Evolutionary conservation across 192 early-diverging fungal species (phyloP).

Genomic region (Backusella westeae): DNA sequence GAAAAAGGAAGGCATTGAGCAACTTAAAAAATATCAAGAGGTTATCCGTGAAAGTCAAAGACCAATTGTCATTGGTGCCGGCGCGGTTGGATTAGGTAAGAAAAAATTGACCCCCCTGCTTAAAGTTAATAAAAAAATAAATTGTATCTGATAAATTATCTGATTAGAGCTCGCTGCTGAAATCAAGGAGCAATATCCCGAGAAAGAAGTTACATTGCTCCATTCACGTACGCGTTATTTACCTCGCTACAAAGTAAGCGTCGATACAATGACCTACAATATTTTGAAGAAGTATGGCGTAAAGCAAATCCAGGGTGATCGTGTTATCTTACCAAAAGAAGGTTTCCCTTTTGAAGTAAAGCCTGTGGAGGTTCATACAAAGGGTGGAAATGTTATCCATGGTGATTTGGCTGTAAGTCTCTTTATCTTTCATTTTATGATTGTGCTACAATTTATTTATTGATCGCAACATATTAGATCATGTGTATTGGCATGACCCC

Average conservation of each 20-base stretch:
- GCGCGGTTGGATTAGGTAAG: conserved; percentile 62
- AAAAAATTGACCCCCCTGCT: neutral
- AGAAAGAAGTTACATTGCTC: conserved; percentile 60
- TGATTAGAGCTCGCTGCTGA: conserved; percentile 69
- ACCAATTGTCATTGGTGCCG: conserved; percentile 70
- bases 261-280: conserved; percentile 55
- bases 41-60: conserved; percentile 56
- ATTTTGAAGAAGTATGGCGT: conserved; percentile 48
- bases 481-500: conserved; percentile 71
- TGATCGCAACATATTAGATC: conserved; percentile 46
- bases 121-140: neutral
- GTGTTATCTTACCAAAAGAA: conserved; percentile 59
- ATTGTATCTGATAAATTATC: neutral
- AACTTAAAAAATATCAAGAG: conserved; percentile 44
- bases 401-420: conserved; percentile 40
- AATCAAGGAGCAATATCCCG: conserved; percentile 57
- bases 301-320: conserved; percentile 37
- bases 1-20: conserved; percentile 40
- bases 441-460: neutral
- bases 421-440: neutral
- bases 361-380: conserved; percentile 41
- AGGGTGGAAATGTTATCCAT: conserved; percentile 41
- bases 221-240: conserved; percentile 62
- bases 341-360: conserved; percentile 50
- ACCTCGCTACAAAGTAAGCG: conserved; percentile 47